Evolutionary conservation across 768 basidiomycete species (phyloP).

Genomic region (Serendipita sp.): DNA sequence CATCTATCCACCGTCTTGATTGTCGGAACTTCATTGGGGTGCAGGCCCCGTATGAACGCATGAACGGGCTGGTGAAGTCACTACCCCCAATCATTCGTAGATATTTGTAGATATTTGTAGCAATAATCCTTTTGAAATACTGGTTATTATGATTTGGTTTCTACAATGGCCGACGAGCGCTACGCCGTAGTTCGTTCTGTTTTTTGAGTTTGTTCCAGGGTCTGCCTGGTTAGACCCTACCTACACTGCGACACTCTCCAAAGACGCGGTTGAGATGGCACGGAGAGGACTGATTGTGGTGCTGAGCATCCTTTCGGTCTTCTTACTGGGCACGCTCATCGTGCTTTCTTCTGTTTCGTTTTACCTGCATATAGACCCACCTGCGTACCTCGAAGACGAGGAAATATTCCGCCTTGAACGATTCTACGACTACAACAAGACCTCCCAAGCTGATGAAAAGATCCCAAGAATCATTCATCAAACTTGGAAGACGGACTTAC

Average conservation of each 20-base stretch:
- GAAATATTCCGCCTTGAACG: conserved; percentile 31
- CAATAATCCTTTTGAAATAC: no score
- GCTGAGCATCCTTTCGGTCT: conserved; percentile 46
- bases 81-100: conserved; percentile 5
- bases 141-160: no score
- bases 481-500: conserved; percentile 87
- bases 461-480: conserved; percentile 92
- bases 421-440: conserved; percentile 26
- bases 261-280: conserved; percentile 20
- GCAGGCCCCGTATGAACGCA: neutral
- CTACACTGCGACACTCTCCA: conserved; percentile 10
- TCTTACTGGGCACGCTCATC: conserved; percentile 76
- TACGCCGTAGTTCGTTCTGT: no score
- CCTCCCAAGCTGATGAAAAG: conserved; percentile 44
- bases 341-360: conserved; percentile 85
- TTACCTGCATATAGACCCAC: conserved; percentile 66
- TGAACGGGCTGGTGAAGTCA: neutral
- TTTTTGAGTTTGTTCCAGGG: conserved; percentile 6
- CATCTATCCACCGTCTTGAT: neutral
- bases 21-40: neutral
- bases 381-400: conserved; percentile 63
- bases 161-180: no score
- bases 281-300: conserved; percentile 32
- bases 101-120: neutral
- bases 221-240: conserved; percentile 13